phyloP scores from a whole-genome alignment of 2,329 filamentous ascomycete genomes.

The Trichoderma sp. region DNA sequence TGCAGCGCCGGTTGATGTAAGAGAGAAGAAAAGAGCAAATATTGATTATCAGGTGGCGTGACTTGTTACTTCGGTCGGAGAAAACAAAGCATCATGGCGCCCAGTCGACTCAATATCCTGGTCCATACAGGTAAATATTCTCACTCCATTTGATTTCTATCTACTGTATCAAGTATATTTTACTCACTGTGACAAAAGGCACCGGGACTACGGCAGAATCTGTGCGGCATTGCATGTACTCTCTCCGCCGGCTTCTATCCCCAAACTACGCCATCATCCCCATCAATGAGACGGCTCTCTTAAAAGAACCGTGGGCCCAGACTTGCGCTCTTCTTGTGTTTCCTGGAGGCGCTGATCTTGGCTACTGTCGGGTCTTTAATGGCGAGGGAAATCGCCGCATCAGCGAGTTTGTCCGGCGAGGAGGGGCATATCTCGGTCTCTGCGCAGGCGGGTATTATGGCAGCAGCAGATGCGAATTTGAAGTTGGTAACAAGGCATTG shows the following conservation, averaged over 20 bases:
- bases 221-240: slow-evolving; percentile 83
- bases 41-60: not conserved
- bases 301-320: slow-evolving; percentile 87
- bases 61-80: not conserved
- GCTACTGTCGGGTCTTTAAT: slow-evolving; percentile 84
- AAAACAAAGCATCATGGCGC: slow-evolving; percentile 49
- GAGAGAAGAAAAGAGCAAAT: slow-evolving; percentile 16
- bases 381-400: slow-evolving; percentile 85
- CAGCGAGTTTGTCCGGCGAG: slow-evolving; percentile 76
- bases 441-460: slow-evolving; percentile 96
- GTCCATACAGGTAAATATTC: slow-evolving; percentile 75
- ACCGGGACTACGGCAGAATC: slow-evolving; percentile 84
- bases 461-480: slow-evolving; percentile 78
- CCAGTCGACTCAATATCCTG: slow-evolving; percentile 79
- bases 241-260: slow-evolving; percentile 79
- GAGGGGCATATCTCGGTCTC: slow-evolving; percentile 84
- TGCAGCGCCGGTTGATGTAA: slow-evolving; percentile 16
- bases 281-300: slow-evolving; percentile 70
- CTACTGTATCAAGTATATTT: not conserved
- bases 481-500: slow-evolving; percentile 72
- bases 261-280: slow-evolving; percentile 92
- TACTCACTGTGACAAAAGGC: slow-evolving; percentile 49
- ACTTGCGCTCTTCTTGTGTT: slow-evolving; percentile 88
- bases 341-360: slow-evolving; percentile 89
- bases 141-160: not conserved